Evolutionary conservation across 192 early-diverging fungal genomes (phyloP), one percentile per base, ranked within the genome.

Genomic region (Rhizoclosmatium globosum): DNA sequence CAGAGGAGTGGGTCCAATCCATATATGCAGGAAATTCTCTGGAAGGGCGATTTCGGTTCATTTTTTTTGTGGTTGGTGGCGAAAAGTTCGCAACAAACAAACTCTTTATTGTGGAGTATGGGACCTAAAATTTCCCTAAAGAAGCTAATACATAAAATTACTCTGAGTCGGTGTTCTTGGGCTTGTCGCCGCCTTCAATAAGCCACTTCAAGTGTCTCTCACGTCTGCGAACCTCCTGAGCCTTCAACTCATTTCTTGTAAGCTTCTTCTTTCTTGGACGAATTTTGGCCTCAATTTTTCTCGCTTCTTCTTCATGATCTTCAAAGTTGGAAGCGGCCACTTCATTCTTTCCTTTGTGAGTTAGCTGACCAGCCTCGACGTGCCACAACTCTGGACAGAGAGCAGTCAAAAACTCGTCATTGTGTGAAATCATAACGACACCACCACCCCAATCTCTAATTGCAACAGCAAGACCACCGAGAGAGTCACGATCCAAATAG

Each of bases 341-440:
- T 6, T 42, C 83, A 39, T 39, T 62, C 75, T 85, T 78, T 48
- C 82, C 82, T 76, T 76, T 82, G 65, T 82, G 75, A 1, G 74
- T 81, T 45, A 86, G 21, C 15, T 53, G 47, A 39, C 92, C 92
- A 65, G 78, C 88, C 48, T 92, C 89, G 48, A 94, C 89, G 66
- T 88, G 86, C 92, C 92, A 94, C 73, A 90, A 84, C 83, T 94
- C 93, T 38, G 86, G 89, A 72, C 89, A 91, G 66, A 94, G 87
- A 17, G 90, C 89, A 58, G 85, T 87, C 68, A 91, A 87, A 83
- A 94, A 94, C 82, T 94, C 92, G 74, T 88, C 88, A 84, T 93
- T 92, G 89, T 94, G 93, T 72, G 92, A 92, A 81, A 94, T 91
- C 82, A 94, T 92, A 61, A 94, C 89, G 45, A 94, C 93, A 77